These are phyloP conservation scores for Crithidia expoeki DNA, from an alignment of 208 protist species.

Conservation along the genomic window DNA sequence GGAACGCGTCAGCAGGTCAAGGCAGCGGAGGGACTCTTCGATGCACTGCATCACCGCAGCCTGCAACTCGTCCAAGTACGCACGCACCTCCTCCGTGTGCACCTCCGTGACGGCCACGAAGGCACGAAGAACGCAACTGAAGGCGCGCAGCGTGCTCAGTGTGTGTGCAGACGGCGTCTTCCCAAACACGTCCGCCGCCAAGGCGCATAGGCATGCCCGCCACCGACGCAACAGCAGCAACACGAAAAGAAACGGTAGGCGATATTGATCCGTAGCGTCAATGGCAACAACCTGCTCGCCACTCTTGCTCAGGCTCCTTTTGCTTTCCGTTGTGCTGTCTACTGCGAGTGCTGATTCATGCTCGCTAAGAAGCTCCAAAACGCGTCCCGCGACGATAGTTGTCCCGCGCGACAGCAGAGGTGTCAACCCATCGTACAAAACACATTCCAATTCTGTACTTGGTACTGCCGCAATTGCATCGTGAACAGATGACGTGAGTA, in stretches of 20 bases:
- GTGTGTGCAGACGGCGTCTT: background rate
- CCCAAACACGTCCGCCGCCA: background rate
- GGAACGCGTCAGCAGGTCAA: conserved; percentile 12
- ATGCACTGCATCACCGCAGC: conserved; percentile 6
- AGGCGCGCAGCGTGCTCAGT: conserved; percentile 20
- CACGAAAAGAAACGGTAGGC: conserved; percentile 29
- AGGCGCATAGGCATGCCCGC: conserved; percentile 12
- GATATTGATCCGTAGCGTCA: background rate
- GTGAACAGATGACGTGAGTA: conserved; percentile 10
- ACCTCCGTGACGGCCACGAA: conserved; percentile 23
- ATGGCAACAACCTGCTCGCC: background rate
- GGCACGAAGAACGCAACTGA: conserved; percentile 21
- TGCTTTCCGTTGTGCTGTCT: background rate
- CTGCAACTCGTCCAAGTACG: conserved; percentile 21
- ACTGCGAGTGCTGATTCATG: background rate
- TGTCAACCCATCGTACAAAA: conserved; percentile 9
- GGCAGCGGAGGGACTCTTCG: conserved; percentile 15
- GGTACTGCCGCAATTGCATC: background rate
- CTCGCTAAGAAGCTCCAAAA: conserved; percentile 9
- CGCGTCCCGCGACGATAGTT: conserved; percentile 17
- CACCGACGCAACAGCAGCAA: conserved; percentile 24
- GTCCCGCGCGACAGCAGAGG: conserved; percentile 19
- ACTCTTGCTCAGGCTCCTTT: background rate
- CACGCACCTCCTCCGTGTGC: conserved; percentile 18
- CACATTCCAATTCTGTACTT: conserved; percentile 5